Evolutionary conservation across 2,329 filamentous ascomycete species (phyloP).

Genomic region (Xylaria sp.): DNA sequence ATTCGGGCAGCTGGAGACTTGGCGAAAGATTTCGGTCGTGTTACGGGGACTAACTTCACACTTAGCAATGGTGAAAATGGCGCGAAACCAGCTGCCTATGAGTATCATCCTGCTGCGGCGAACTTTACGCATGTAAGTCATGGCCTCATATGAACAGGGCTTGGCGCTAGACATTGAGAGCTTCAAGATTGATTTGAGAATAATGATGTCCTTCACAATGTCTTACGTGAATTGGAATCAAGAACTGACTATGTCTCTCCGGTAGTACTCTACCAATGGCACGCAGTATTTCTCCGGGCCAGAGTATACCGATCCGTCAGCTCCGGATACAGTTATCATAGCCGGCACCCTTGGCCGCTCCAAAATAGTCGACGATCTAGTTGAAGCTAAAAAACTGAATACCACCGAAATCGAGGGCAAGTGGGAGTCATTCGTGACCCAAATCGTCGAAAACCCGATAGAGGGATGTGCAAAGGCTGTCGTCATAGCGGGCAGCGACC

Average conservation of each 20-base stretch:
- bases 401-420: conserved; percentile 66
- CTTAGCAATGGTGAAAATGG: conserved; percentile 59
- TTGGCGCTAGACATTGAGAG: not conserved
- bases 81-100: conserved; percentile 53
- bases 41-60: conserved; percentile 72
- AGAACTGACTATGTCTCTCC: not conserved
- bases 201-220: not conserved
- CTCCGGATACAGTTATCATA: conserved; percentile 68
- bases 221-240: not conserved
- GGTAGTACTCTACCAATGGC: conserved; percentile 56
- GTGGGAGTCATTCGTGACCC: conserved; percentile 75
- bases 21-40: conserved; percentile 74
- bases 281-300: conserved; percentile 58
- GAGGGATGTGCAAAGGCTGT: conserved; percentile 67
- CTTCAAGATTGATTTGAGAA: not conserved
- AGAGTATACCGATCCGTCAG: conserved; percentile 53
- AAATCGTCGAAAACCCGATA: conserved; percentile 66
- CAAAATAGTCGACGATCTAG: conserved; percentile 66
- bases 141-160: not conserved
- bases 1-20: conserved; percentile 74
- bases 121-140: conserved; percentile 59
- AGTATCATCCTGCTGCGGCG: conserved; percentile 55
- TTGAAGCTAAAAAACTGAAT: conserved; percentile 66
- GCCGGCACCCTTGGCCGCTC: conserved; percentile 75
- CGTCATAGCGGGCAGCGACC: conserved; percentile 74